Conservation (phyloP, 2,329 filamentous ascomycete genomes). For the Claviceps africana region DNA sequence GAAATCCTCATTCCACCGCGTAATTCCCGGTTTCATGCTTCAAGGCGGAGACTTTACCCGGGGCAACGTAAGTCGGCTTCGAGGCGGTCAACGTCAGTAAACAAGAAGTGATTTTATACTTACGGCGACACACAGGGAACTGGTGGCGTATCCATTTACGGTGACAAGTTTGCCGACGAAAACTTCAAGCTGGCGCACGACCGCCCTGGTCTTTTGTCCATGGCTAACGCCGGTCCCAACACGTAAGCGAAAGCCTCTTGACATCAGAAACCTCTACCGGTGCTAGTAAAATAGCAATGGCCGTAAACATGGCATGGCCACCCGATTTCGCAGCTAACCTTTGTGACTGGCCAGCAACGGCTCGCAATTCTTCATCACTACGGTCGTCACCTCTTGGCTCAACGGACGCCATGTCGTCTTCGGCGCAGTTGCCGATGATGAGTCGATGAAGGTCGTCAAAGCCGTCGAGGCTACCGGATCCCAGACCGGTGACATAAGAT, state of each 20-base stretch:
- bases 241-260: conserved; percentile 41
- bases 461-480: conserved; percentile 48
- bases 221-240: conserved; percentile 93
- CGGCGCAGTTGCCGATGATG: conserved; percentile 50
- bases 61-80: conserved; percentile 54
- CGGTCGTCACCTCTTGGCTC: conserved; percentile 76
- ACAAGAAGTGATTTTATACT: background rate
- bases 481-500: conserved; percentile 39
- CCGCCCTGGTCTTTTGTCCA: conserved; percentile 69
- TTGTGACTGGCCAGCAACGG: conserved; percentile 55
- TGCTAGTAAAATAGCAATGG: background rate
- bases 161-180: conserved; percentile 87
- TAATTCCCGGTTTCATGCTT: conserved; percentile 89
- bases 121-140: conserved; percentile 52
- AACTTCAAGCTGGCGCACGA: conserved; percentile 71
- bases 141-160: conserved; percentile 87
- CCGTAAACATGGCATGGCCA: too few species aligned
- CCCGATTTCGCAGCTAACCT: background rate
- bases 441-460: conserved; percentile 40
- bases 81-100: background rate
- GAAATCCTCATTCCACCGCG: conserved; percentile 77
- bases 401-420: conserved; percentile 77
- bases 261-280: background rate
- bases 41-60: conserved; percentile 94
- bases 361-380: conserved; percentile 96